Evolutionary conservation across 768 basidiomycete species (phyloP).

Genomic region (Cyathus striatus): DNA sequence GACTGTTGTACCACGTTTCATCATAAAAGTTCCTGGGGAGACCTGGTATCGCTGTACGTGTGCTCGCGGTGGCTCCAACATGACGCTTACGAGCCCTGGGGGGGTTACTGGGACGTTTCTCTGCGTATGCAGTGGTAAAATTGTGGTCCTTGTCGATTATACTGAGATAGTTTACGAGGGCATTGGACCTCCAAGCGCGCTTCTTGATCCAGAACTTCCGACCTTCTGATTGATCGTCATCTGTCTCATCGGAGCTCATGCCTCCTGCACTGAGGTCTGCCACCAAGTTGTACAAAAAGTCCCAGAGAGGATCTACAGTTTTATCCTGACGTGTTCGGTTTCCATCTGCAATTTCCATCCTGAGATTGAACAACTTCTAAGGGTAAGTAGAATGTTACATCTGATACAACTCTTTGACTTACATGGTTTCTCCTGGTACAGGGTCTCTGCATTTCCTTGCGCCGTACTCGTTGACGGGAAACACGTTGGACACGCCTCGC

Average conservation of each 20-base stretch:
- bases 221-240: not conserved
- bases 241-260: conserved; percentile 4
- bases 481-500: not conserved
- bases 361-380: not conserved
- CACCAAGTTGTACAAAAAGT: conserved; percentile 2
- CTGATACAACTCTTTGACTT: not conserved
- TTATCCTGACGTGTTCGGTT: not conserved
- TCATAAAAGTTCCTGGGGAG: conserved; percentile 7
- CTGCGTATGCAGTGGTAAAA: conserved; percentile 2
- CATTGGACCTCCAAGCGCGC: conserved; percentile 1
- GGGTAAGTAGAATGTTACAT: not conserved
- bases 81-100: not conserved
- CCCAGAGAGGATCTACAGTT: not conserved
- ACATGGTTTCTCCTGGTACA: not conserved
- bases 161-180: conserved; percentile 3
- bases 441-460: not conserved
- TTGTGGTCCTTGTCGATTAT: conserved; percentile 6
- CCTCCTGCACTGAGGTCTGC: conserved; percentile 1
- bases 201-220: not conserved
- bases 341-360: not conserved
- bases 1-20: conserved; percentile 3
- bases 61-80: conserved; percentile 1
- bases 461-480: not conserved
- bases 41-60: conserved; percentile 1
- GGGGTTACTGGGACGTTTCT: conserved; percentile 2